Conservation (phyloP, 306 rosid genomes). For the Spatholobus suberectus region DNA sequence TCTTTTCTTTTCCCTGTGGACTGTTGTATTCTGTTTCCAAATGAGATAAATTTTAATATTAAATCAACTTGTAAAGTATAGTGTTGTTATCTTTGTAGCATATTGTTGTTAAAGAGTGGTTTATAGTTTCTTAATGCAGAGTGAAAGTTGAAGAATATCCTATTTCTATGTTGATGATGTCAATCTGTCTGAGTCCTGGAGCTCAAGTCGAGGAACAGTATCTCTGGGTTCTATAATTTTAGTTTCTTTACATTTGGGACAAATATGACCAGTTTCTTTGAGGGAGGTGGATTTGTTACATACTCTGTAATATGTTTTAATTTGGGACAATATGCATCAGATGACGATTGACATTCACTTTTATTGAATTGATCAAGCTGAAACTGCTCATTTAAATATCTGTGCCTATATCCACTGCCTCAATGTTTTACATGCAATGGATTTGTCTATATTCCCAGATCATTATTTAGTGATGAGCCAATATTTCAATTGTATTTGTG, state of each 20-base stretch:
- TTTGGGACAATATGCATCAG: not conserved
- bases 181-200: not conserved
- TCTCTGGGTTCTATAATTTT: not conserved
- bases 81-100: not conserved
- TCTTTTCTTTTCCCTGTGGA: not conserved
- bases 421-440: not conserved
- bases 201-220: not conserved
- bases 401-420: not conserved
- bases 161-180: not conserved
- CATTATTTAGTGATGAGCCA: not conserved
- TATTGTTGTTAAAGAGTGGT: not conserved
- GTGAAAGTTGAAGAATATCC: not conserved
- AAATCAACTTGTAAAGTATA: not conserved
- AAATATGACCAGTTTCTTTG: conserved; percentile 2
- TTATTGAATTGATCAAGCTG: conserved; percentile 2
- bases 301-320: not conserved
- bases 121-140: not conserved
- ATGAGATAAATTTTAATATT: not conserved
- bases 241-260: not conserved
- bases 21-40: not conserved
- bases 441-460: conserved; percentile 22
- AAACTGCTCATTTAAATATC: not conserved
- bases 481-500: not conserved
- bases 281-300: not conserved
- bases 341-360: not conserved